Base-by-base conservation (phyloP, 1,284 basidiomycete species). In the Phellopilus nigrolimitatus region DNA sequence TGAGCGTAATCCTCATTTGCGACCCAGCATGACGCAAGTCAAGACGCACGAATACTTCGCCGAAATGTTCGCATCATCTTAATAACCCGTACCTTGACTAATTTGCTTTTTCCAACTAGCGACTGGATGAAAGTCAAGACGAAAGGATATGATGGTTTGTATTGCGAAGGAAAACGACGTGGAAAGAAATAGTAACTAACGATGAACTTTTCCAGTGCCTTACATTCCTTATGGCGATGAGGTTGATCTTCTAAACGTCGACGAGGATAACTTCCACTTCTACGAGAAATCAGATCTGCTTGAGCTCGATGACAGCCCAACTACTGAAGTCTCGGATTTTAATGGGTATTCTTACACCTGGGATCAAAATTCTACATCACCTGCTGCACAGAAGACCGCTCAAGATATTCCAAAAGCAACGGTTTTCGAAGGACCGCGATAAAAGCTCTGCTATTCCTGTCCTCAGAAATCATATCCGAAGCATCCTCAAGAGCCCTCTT, bases 1-100 rank as follows among this genome's bases (percentile, higher is more conserved):
- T n/a, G 72, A 80, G 63, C 69, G 73, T n/a, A 80, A 80, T 58
- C 71, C 79, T 12, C 62, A 65, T 3, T 57, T 76, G 22, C 73
- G 78, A 28, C 60, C 70, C 31, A 64, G 62, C 41, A 68, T 72
- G 36, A 51, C 61, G 7, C 62, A 67, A 8, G 68, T 78, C 31
- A 73, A 68, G 57, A 59, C 56, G 6, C 77, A 80, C 59, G 53
- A 61, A 5, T 55, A 55, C 34, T 55, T 55, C 24, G 12, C 30
- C 17, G 38, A 42, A 7, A 51, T 55, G 53, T 55, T 42, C 36
- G 52, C 4, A 24, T 4, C 10, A 8, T 43, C 13, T 30, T 46
- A 2, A n/a, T n/a, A n/a, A n/a, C n/a, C n/a, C n/a, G n/a, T n/a
- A n/a, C n/a, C n/a, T n/a, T n/a, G n/a, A n/a, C n/a, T n/a, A n/a